Conservation (phyloP, 73 alveolate genomes). For the Paramecium pentaurelia region DNA sequence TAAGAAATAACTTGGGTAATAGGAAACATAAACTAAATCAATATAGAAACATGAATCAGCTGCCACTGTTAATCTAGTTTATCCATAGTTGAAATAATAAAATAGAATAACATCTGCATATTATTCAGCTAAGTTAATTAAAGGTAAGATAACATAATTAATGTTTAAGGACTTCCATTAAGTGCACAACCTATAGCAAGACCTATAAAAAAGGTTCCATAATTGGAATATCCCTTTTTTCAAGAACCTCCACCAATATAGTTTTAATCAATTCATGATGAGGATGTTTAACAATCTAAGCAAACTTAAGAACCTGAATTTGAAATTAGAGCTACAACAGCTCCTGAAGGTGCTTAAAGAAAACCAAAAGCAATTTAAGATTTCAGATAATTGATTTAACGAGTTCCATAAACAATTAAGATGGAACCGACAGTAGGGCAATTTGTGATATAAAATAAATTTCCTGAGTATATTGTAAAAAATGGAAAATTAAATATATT, state of each 20-base stretch:
- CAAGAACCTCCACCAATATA: neutral
- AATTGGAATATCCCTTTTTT: constrained; percentile 5
- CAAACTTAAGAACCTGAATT: constrained; percentile 23
- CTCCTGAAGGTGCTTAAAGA: constrained; percentile 8
- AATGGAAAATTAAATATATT: neutral
- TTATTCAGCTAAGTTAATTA: neutral
- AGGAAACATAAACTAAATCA: neutral
- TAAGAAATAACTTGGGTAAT: neutral
- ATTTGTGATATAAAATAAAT: neutral
- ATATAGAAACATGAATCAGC: neutral
- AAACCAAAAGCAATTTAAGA: neutral
- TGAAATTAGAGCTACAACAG: constrained; percentile 1
- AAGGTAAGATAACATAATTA: neutral
- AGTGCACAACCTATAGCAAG: neutral
- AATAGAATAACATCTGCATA: constrained; percentile 46
- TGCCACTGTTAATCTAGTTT: neutral
- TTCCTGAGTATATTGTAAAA: constrained; percentile 19
- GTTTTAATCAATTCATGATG: neutral
- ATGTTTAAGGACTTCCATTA: neutral
- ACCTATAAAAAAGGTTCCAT: neutral
- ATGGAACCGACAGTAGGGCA: neutral
- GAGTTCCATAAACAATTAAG: neutral
- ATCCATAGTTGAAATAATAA: neutral
- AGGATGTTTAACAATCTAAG: neutral
- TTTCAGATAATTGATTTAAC: neutral